These are phyloP conservation scores for Austroboletus festivus DNA, from an alignment of 768 basidiomycete genomes.

Conservation along the genomic window DNA sequence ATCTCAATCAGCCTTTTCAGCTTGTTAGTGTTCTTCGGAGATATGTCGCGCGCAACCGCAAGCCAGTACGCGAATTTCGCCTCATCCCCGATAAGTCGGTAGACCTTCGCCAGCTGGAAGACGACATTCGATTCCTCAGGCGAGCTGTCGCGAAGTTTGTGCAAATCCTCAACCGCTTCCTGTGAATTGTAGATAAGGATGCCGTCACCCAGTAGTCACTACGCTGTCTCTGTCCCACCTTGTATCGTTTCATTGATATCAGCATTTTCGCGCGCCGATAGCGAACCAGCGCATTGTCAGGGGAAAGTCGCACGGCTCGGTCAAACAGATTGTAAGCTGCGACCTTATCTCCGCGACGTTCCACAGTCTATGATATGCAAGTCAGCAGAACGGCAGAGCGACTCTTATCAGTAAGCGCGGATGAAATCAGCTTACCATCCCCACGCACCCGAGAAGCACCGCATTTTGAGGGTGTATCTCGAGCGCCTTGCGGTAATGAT, in stretches of 20 bases:
- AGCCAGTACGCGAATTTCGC: conserved; percentile 81
- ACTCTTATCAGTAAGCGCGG: conserved; percentile 18
- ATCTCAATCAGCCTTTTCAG: conserved; percentile 77
- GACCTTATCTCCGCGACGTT: conserved; percentile 75
- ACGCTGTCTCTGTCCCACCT: conserved; percentile 54
- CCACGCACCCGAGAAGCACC: conserved; percentile 93
- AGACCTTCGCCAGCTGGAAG: conserved; percentile 92
- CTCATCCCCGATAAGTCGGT: conserved; percentile 76
- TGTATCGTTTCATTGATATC: conserved; percentile 78
- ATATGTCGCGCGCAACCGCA: conserved; percentile 88
- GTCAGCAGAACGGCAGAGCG: conserved; percentile 10
- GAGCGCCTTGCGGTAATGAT: conserved; percentile 90
- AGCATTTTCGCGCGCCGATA: conserved; percentile 93
- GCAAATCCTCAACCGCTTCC: conserved; percentile 80
- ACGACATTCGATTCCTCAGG: conserved; percentile 97
- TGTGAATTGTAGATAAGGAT: conserved; percentile 37
- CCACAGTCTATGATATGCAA: conserved; percentile 64
- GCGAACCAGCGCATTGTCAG: conserved; percentile 88
- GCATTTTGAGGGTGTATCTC: conserved; percentile 94
- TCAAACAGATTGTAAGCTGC: conserved; percentile 79
- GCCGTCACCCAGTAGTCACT: conserved; percentile 9
- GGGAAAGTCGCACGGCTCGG: conserved; percentile 72
- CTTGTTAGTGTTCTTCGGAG: conserved; percentile 85
- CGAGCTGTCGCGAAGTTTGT: conserved; percentile 73
- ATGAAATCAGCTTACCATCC: conserved; percentile 69